Evolutionary conservation across 2,329 filamentous ascomycete genomes (phyloP).

Genomic region (Beauveria asiatica): DNA sequence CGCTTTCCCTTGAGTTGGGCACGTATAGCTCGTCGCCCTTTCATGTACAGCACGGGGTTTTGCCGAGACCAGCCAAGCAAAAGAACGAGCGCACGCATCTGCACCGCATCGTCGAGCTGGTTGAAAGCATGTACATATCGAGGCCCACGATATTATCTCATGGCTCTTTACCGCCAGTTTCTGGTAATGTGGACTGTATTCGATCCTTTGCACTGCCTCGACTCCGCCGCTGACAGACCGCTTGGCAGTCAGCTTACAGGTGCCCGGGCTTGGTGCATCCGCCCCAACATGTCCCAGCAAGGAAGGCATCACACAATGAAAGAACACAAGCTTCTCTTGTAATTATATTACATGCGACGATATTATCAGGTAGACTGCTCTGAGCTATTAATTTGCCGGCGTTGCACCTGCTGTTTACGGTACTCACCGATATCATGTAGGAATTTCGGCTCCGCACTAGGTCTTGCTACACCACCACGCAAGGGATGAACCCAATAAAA

Average conservation of each 20-base stretch:
- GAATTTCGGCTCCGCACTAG: neutral
- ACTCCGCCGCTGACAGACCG: neutral
- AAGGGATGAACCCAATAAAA: neutral
- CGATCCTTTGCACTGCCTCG: neutral
- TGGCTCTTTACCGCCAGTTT: too few relatives aligned
- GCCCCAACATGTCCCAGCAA: neutral
- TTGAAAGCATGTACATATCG: too few relatives aligned
- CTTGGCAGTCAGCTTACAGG: constrained; percentile 7
- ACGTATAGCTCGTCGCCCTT: too few relatives aligned
- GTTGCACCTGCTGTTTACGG: neutral
- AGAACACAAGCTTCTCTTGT: neutral
- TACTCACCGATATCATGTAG: neutral
- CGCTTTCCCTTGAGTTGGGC: neutral
- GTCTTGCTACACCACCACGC: neutral
- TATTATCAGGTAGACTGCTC: too few relatives aligned
- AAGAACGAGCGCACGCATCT: too few relatives aligned
- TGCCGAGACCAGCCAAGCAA: too few relatives aligned
- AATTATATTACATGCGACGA: too few relatives aligned
- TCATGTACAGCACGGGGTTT: too few relatives aligned
- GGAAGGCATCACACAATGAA: neutral
- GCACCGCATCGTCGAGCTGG: too few relatives aligned
- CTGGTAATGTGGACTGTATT: too few relatives aligned
- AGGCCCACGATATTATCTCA: too few relatives aligned
- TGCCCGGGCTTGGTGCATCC: neutral
- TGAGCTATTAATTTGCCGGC: neutral